Percentiles rank a stretch among this genome's conserved stretches.
These are phyloP conservation scores for Fusarium protoensiforme DNA, from an alignment of 2,329 filamentous ascomycete species.

Conservation along the genomic window DNA sequence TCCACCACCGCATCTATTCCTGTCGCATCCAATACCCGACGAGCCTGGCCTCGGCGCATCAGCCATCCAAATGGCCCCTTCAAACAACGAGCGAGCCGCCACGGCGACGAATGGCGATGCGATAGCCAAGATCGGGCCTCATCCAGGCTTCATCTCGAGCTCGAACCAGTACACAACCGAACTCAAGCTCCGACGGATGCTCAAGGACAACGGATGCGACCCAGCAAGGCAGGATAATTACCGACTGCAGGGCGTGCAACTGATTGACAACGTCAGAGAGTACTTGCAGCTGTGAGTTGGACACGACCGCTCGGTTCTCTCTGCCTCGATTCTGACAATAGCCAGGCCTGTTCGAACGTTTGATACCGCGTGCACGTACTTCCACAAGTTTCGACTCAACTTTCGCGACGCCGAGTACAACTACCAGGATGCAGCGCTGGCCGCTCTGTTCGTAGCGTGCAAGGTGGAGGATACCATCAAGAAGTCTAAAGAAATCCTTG, in stretches of 20 bases:
- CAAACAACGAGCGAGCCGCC: slow-evolving; percentile 9
- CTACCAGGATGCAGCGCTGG: slow-evolving; percentile 86
- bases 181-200: slow-evolving; percentile 78
- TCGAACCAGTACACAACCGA: slow-evolving; percentile 83
- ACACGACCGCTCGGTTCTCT: not conserved
- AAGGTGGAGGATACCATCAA: slow-evolving; percentile 99
- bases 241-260: slow-evolving; percentile 85
- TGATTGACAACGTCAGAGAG: slow-evolving; percentile 87
- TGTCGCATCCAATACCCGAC: not conserved
- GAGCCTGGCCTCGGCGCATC: not conserved
- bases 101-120: slow-evolving; percentile 32
- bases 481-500: slow-evolving; percentile 93
- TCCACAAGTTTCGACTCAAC: slow-evolving; percentile 90
- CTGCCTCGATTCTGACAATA: slow-evolving; percentile 8
- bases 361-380: slow-evolving; percentile 91
- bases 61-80: slow-evolving; percentile 22
- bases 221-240: slow-evolving; percentile 83
- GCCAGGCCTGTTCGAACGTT: slow-evolving; percentile 87
- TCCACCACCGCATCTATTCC: not conserved
- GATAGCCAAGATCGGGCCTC: slow-evolving; percentile 50
- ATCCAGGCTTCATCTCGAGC: slow-evolving; percentile 61
- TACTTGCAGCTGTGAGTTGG: slow-evolving; percentile 75
- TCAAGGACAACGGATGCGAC: slow-evolving; percentile 76
- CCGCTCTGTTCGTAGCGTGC: slow-evolving; percentile 90
- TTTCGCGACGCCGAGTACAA: slow-evolving; percentile 90